Conservation (phyloP, 306 rosid species). For the Leucaena leucocephala region DNA sequence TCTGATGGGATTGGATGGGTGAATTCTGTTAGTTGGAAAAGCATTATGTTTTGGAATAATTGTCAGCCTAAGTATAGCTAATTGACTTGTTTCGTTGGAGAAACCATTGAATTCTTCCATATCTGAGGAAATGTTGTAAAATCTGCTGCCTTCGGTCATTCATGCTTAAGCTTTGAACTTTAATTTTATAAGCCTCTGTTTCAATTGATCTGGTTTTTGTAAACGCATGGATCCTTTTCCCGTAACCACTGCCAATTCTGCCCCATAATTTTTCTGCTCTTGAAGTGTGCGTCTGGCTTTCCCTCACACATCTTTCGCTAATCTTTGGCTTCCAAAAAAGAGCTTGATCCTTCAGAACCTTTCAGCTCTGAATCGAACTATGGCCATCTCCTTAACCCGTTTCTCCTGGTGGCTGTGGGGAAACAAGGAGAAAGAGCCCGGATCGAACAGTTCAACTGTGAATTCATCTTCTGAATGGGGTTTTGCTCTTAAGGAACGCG, state of each 20-base stretch:
- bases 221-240: slow-evolving; percentile 35
- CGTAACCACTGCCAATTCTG: slow-evolving; percentile 16
- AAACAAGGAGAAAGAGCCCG: slow-evolving; percentile 61
- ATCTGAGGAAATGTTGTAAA: slow-evolving; percentile 7
- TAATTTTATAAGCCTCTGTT: neutral
- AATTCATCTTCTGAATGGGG: slow-evolving; percentile 55
- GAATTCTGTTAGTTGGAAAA: neutral
- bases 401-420: slow-evolving; percentile 68
- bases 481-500: slow-evolving; percentile 49
- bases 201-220: slow-evolving; percentile 25
- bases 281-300: slow-evolving; percentile 26
- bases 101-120: slow-evolving; percentile 14
- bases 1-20: slow-evolving; percentile 16
- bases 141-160: slow-evolving; percentile 9
- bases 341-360: neutral
- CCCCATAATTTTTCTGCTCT: slow-evolving; percentile 34
- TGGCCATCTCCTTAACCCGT: slow-evolving; percentile 70
- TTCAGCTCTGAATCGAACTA: slow-evolving; percentile 25
- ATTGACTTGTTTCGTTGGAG: neutral
- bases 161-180: slow-evolving; percentile 17
- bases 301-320: slow-evolving; percentile 26
- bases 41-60: slow-evolving; percentile 10
- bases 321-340: slow-evolving; percentile 8
- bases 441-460: slow-evolving; percentile 43
- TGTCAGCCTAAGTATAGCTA: slow-evolving; percentile 1